phyloP scores from a whole-genome alignment of 345 rosid genomes.

The Lagerstroemia speciosa region DNA sequence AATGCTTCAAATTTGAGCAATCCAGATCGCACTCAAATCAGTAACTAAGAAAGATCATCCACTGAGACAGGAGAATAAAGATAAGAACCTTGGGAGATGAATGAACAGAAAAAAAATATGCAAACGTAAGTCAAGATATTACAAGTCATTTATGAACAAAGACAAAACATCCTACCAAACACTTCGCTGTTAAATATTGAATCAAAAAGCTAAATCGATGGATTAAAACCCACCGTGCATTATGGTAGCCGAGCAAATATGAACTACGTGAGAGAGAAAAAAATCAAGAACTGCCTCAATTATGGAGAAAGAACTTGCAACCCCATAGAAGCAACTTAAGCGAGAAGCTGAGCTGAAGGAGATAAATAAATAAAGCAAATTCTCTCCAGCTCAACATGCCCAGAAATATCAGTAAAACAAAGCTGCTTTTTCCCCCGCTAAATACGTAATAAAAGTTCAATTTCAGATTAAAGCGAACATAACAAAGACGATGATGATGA shows the following conservation, averaged over 20 bases:
- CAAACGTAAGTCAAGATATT: not conserved
- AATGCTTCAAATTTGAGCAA: not conserved
- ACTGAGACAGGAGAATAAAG: not conserved
- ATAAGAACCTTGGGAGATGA: not conserved
- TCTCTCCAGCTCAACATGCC: slow-evolving; percentile 28
- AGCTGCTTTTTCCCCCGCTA: too few species aligned
- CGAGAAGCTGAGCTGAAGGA: not conserved
- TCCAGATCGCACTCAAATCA: too few species aligned
- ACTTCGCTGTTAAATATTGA: not conserved
- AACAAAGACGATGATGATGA: not conserved
- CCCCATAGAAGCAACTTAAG: slow-evolving; percentile 1
- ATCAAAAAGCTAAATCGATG: not conserved
- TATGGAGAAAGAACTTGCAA: not conserved
- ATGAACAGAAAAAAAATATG: not conserved
- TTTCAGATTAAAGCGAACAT: slow-evolving; percentile 13
- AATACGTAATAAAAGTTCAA: slow-evolving; percentile 16
- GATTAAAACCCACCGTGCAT: slow-evolving; percentile 34
- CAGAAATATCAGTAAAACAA: slow-evolving; percentile 23
- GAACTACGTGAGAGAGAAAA: not conserved
- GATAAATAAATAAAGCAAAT: slow-evolving; percentile 7
- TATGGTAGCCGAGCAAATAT: slow-evolving; percentile 8
- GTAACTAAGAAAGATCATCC: too few species aligned
- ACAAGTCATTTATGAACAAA: not conserved
- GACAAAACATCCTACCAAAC: not conserved
- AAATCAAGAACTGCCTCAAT: not conserved